Percentiles rank a stretch among this genome's conserved stretches.
Evolutionary conservation across 73 alveolate genomes (phyloP).

Genomic region (Paramecium primaurelia): DNA sequence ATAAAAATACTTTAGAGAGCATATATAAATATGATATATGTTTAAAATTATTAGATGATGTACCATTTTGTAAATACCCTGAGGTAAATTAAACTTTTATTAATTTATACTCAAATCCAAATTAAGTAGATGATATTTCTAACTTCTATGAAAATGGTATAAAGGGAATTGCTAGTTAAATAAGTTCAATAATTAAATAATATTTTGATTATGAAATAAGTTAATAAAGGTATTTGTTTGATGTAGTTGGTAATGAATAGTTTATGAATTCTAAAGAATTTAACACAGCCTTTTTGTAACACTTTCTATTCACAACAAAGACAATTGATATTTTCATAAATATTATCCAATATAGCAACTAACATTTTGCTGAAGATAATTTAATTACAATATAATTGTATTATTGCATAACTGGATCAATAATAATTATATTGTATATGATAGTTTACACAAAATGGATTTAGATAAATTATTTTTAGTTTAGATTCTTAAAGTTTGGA

Average conservation of each 20-base stretch:
- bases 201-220: background rate
- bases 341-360: background rate
- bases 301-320: background rate
- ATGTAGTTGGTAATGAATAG: background rate
- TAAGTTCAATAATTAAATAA: background rate
- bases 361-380: background rate
- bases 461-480: background rate
- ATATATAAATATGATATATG: background rate
- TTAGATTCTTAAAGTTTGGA: background rate
- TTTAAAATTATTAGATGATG: background rate
- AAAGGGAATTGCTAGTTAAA: background rate
- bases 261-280: background rate
- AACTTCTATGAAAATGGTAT: background rate
- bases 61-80: background rate
- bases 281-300: background rate
- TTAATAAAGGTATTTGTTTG: background rate
- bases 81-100: background rate
- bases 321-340: background rate
- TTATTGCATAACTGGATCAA: background rate
- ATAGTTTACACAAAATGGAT: background rate
- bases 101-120: background rate
- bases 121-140: background rate
- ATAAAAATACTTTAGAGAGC: background rate
- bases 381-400: background rate
- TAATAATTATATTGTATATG: background rate